Evolutionary conservation across 1,284 basidiomycete genomes (phyloP).

Genomic region (Volvariella volvacea): DNA sequence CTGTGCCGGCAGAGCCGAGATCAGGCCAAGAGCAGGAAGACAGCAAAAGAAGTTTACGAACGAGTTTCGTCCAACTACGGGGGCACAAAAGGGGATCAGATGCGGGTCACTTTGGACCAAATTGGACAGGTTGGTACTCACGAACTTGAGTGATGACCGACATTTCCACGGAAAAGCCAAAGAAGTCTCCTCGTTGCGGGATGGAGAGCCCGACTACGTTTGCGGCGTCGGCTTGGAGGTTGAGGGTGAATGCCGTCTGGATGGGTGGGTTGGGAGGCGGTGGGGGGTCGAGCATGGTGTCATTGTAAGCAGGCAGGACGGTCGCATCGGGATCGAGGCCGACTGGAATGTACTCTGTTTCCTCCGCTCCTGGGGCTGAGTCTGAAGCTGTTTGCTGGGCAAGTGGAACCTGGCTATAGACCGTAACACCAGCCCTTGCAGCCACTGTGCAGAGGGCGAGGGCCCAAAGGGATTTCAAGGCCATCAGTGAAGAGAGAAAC

Average conservation of each 20-base stretch:
- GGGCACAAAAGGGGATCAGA: constrained; percentile 3
- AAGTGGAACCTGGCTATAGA: not conserved
- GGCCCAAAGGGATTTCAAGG: not conserved
- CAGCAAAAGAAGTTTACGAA: constrained; percentile 19
- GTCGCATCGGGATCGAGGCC: not conserved
- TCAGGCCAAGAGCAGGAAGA: constrained; percentile 12
- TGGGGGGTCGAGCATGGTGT: constrained; percentile 34
- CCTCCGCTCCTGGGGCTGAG: not conserved
- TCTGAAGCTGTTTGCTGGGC: not conserved
- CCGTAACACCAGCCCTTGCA: not conserved
- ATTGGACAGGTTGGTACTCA: constrained; percentile 30
- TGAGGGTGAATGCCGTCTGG: constrained; percentile 30
- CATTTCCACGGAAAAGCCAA: constrained; percentile 71
- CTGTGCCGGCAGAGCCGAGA: constrained; percentile 19
- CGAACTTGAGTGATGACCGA: constrained; percentile 59
- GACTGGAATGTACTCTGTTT: too few relatives aligned
- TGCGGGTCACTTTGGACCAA: constrained; percentile 7
- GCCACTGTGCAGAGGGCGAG: not conserved
- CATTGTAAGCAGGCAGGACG: constrained; percentile 31
- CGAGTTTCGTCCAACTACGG: constrained; percentile 52
- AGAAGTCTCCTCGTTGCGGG: constrained; percentile 51
- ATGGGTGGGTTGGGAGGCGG: constrained; percentile 29
- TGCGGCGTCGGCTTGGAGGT: constrained; percentile 33
- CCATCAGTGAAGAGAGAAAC: too few relatives aligned
- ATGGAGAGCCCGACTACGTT: constrained; percentile 39